phyloP scores from a whole-genome alignment of 768 basidiomycete genomes.

The Suillus cothurnatus region DNA sequence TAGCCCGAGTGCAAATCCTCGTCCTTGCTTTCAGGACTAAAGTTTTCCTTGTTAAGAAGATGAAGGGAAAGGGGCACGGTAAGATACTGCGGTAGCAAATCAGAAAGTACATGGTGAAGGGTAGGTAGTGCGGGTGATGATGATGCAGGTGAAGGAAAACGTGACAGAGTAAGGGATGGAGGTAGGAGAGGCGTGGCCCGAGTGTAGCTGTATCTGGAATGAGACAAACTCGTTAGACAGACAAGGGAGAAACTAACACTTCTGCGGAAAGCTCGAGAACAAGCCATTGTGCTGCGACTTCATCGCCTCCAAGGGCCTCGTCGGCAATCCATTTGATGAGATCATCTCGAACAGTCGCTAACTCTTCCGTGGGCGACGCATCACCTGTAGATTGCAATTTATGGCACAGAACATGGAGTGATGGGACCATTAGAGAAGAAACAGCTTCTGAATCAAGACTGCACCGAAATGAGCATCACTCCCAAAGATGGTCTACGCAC shows the following conservation, averaged over 20 bases:
- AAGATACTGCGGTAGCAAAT: constrained; percentile 58
- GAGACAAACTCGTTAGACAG: constrained; percentile 5
- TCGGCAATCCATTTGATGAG: constrained; percentile 75
- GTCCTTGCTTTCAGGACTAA: constrained; percentile 66
- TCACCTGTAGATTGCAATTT: constrained; percentile 2
- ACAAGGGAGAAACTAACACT: constrained; percentile 51
- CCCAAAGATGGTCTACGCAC: constrained; percentile 28
- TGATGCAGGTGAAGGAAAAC: constrained; percentile 52
- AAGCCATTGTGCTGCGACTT: constrained; percentile 73
- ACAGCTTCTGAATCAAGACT: constrained; percentile 44
- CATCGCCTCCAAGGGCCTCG: constrained; percentile 69
- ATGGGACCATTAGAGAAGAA: constrained; percentile 49
- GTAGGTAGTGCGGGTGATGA: constrained; percentile 40
- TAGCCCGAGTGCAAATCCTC: constrained; percentile 76
- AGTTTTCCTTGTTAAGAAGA: constrained; percentile 56
- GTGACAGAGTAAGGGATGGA: constrained; percentile 61
- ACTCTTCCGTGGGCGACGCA: constrained; percentile 2
- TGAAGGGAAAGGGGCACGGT: constrained; percentile 64
- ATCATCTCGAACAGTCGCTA: constrained; percentile 41
- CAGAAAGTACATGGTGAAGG: constrained; percentile 54
- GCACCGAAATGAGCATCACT: constrained; percentile 15
- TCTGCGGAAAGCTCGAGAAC: constrained; percentile 59
- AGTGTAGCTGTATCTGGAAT: constrained; percentile 52
- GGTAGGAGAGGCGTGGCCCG: constrained; percentile 69
- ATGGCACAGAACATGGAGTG: constrained; percentile 67